A percentile compares a stretch with the other conserved stretches of the same genome.
These are phyloP conservation scores for Pseudogymnoascus destructans DNA, from an alignment of 2,329 filamentous ascomycete genomes.

Conservation along the genomic window DNA sequence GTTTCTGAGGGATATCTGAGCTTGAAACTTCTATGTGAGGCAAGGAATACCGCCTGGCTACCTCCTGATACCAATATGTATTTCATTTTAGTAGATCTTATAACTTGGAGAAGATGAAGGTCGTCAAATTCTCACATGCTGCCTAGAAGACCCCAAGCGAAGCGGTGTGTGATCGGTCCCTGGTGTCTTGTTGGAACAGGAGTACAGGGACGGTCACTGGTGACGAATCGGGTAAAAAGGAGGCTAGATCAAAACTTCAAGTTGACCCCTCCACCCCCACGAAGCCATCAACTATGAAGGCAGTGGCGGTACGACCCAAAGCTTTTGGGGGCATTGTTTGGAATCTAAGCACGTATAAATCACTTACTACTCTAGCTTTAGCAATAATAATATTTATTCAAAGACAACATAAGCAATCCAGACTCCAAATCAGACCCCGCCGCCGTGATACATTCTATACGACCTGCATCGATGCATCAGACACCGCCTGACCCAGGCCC, in stretches of 20 bases:
- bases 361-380: background rate
- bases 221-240: background rate
- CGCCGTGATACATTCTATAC: background rate
- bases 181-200: background rate
- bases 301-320: background rate
- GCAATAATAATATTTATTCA: slow-evolving; percentile 5
- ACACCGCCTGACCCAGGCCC: background rate
- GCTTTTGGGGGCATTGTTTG: background rate
- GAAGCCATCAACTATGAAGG: background rate
- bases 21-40: background rate
- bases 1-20: too few species aligned
- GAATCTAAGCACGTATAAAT: background rate
- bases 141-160: background rate
- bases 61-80: slow-evolving; percentile 72
- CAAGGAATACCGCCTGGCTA: slow-evolving; percentile 23
- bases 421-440: background rate
- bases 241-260: background rate
- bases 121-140: background rate
- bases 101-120: background rate
- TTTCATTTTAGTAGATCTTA: slow-evolving; percentile 47
- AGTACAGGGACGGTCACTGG: background rate
- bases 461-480: background rate
- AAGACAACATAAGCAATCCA: background rate
- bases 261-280: background rate
- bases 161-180: background rate